Base-by-base conservation (phyloP, 257 asterid genomes). In the Solanum corneliomulleri region DNA sequence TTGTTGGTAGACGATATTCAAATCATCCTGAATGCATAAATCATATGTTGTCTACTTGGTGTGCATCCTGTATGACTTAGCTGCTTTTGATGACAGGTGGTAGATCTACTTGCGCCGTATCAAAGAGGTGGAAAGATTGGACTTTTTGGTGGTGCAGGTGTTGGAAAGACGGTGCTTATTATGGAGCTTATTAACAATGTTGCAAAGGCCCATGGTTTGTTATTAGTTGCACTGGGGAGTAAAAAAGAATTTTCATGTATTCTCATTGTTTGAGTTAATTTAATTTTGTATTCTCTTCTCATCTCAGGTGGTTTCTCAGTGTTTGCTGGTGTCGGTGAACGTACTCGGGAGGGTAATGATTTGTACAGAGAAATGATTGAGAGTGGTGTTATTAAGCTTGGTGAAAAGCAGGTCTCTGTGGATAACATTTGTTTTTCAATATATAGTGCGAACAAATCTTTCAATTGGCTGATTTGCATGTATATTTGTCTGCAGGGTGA, bases 51-150 rank as follows among this genome's bases (percentile, higher is more conserved):
- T 78, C 85, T 47, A 27, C 42, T 27, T 45, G 52, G 52, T 45
- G 52, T 45, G 52, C 52, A 45, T 45, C 52, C 52, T 45, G 64
- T 45, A 44, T 78, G 84, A 78, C 27, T 78, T 44, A 14, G 15
- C 85, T 80, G 68, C 29, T 80, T 80, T 29, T 29, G 42, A 47
- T 80, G 29, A 47, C 89, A 96, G 98, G 99, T 96, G 12, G 99
- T 96, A 13, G 99, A 96, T 89, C 95, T 96, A 78, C 99, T 96
- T 88, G 99, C 99, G 9, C 99, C 99, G 1, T 95, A 96, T 94
- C 99, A 96, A 92, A 94, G 93, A 91, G 99, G 99, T 92, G 99
- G 99, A 58, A 96, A 96, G 92, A 96, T 96, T 92, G 99, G 99
- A 56, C 94, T 96, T 7, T 96, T 96, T 89, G 99, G 99, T 85